phyloP scores from a whole-genome alignment of 2,329 filamentous ascomycete species.

The Didymella glomerata region DNA sequence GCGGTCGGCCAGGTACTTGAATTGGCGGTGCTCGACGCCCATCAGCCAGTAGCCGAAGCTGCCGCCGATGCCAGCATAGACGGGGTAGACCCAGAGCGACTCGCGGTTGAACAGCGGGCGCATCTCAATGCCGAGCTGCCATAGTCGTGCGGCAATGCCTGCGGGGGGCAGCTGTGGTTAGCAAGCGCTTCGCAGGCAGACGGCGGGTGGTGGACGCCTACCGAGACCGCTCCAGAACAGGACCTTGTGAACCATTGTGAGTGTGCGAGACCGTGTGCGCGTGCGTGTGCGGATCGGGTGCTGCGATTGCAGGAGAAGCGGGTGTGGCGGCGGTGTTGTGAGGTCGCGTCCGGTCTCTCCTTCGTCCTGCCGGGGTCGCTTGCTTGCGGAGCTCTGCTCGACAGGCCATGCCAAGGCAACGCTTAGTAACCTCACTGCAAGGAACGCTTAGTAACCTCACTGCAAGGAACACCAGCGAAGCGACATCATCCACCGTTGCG shows the following conservation, averaged over 20 bases:
- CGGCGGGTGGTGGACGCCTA: slow-evolving; percentile 59
- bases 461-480: slow-evolving; percentile 1
- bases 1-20: slow-evolving; percentile 77
- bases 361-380: slow-evolving; percentile 1
- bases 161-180: slow-evolving; percentile 31
- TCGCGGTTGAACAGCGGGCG: slow-evolving; percentile 87
- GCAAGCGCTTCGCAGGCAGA: slow-evolving; percentile 26
- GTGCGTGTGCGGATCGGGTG: slow-evolving; percentile 12
- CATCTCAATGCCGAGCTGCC: slow-evolving; percentile 99
- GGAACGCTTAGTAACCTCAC: too few relatives aligned
- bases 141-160: slow-evolving; percentile 92
- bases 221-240: slow-evolving; percentile 92
- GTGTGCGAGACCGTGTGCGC: slow-evolving; percentile 14
- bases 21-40: slow-evolving; percentile 85
- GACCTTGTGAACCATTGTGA: slow-evolving; percentile 64
- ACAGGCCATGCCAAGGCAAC: background rate
- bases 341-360: slow-evolving; percentile 25
- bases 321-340: slow-evolving; percentile 29
- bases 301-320: slow-evolving; percentile 28
- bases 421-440: too few relatives aligned
- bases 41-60: slow-evolving; percentile 98
- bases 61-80: slow-evolving; percentile 84
- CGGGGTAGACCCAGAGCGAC: slow-evolving; percentile 89
- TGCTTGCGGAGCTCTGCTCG: slow-evolving; percentile 29
- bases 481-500: background rate